Conservation (phyloP, 2,329 filamentous ascomycete genomes). For the Hirsutella minnesotensis region DNA sequence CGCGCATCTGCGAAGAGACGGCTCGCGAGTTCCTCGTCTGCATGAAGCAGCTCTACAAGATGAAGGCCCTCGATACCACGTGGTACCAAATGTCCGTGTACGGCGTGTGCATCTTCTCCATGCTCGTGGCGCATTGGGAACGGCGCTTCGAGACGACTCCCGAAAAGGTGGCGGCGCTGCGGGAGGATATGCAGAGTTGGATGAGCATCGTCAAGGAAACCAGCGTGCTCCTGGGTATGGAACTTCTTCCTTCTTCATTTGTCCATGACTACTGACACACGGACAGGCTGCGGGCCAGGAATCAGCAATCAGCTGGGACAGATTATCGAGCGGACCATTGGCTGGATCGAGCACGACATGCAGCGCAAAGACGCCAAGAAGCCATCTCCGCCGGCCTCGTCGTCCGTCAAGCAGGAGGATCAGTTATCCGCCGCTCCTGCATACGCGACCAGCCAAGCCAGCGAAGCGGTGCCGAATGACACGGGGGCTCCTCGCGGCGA, state of each 20-base stretch:
- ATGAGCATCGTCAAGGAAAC: constrained; percentile 56
- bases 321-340: constrained; percentile 39
- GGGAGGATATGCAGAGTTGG: constrained; percentile 58
- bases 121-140: constrained; percentile 58
- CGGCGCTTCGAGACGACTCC: constrained; percentile 47
- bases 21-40: constrained; percentile 51
- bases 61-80: constrained; percentile 63
- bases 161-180: constrained; percentile 47
- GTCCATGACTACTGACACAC: constrained; percentile 6
- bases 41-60: constrained; percentile 45
- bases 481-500: background rate
- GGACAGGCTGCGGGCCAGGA: constrained; percentile 29
- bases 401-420: constrained; percentile 26
- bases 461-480: constrained; percentile 8
- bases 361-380: constrained; percentile 16
- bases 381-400: constrained; percentile 5
- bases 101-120: constrained; percentile 61
- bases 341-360: constrained; percentile 41
- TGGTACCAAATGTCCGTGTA: constrained; percentile 68
- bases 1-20: constrained; percentile 53
- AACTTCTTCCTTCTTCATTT: no score
- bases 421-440: constrained; percentile 14
- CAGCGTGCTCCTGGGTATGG: constrained; percentile 52
- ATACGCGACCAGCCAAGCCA: background rate
- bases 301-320: constrained; percentile 31